Conservation (phyloP, 257 asterid species). For the Pogostemon cablin region DNA sequence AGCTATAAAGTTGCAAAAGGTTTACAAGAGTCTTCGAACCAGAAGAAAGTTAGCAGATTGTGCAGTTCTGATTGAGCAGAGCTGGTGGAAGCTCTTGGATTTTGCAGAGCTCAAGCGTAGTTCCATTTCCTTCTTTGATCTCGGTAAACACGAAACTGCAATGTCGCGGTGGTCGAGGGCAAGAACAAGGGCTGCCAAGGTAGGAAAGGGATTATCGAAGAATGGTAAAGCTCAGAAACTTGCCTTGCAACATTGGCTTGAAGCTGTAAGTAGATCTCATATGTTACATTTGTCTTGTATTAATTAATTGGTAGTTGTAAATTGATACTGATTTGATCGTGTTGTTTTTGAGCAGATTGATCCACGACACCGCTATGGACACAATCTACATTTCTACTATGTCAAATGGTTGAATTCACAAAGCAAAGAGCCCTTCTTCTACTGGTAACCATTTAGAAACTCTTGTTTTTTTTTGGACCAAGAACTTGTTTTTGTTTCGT, state of each 20-base stretch:
- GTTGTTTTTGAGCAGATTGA: constrained; percentile 49
- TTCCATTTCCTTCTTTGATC: constrained; percentile 54
- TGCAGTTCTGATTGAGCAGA: constrained; percentile 68
- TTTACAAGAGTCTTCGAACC: constrained; percentile 59
- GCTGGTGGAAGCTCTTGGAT: constrained; percentile 66
- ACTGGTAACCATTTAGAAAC: constrained; percentile 45
- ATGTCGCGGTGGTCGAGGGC: constrained; percentile 72
- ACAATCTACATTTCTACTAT: constrained; percentile 68
- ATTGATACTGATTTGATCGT: constrained; percentile 24
- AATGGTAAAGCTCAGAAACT: constrained; percentile 62
- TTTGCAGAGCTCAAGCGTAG: constrained; percentile 60
- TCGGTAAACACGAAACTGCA: constrained; percentile 55
- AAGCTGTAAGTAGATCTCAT: constrained; percentile 48
- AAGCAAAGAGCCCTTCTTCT: constrained; percentile 62
- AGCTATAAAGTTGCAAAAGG: constrained; percentile 61
- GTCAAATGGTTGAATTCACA: constrained; percentile 62
- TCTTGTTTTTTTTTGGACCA: not conserved
- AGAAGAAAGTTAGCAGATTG: constrained; percentile 68
- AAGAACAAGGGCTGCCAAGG: constrained; percentile 65
- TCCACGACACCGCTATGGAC: constrained; percentile 74
- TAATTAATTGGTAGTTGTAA: not conserved
- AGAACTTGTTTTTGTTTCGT: not conserved
- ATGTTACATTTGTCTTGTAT: not conserved
- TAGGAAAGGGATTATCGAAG: constrained; percentile 63
- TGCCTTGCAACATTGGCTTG: constrained; percentile 72